Conservation (phyloP, 1,284 basidiomycete genomes). For the Fomitiporia mediterranea region DNA sequence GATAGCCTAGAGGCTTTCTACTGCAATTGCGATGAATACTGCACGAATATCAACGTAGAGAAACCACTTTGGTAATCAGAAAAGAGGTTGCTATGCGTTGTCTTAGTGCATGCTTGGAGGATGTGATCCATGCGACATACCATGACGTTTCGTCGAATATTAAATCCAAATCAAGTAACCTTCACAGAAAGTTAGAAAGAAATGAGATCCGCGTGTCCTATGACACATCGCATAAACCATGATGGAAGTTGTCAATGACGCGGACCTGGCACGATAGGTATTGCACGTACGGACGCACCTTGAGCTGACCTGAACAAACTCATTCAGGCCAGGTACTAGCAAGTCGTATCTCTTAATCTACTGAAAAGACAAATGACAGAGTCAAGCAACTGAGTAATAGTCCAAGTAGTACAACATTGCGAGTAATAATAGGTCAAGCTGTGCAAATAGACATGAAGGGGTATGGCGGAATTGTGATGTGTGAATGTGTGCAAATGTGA, state of each 20-base stretch:
- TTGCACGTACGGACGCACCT: neutral
- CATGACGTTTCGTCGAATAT: slow-evolving; percentile 1
- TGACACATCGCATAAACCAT: neutral
- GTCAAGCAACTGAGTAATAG: neutral
- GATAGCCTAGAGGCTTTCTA: too few species aligned
- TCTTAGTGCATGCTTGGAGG: neutral
- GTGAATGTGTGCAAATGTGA: neutral
- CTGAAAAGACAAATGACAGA: neutral
- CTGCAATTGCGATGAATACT: too few species aligned
- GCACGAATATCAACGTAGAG: neutral
- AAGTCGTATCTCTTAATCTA: neutral
- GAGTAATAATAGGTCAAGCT: neutral
- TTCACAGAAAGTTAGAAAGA: neutral
- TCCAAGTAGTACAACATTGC: slow-evolving; percentile 2
- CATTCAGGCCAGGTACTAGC: neutral
- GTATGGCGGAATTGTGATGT: neutral
- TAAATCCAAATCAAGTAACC: neutral
- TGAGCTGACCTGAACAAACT: neutral
- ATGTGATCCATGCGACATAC: slow-evolving; percentile 11
- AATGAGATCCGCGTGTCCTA: slow-evolving; percentile 12
- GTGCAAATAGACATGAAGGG: neutral
- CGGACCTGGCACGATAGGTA: neutral
- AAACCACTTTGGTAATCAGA: too few species aligned
- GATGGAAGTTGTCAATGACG: too few species aligned
- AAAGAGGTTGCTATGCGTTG: too few species aligned